Percentiles rank a stretch among this genome's conserved stretches.
phyloP scores from a whole-genome alignment of 371 early-diverging fungal species.

The Mucor lusitanicus region DNA sequence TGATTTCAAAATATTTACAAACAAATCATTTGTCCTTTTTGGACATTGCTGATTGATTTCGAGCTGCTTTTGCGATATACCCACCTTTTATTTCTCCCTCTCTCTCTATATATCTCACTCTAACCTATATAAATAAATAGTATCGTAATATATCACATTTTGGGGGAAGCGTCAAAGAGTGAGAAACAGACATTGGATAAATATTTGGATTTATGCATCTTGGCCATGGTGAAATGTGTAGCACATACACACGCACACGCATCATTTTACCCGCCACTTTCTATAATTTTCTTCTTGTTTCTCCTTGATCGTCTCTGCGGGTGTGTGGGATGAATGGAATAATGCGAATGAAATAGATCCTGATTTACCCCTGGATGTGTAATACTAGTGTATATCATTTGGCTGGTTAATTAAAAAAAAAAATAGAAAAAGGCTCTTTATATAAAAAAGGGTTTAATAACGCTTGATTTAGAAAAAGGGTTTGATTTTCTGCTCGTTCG shows the following conservation, averaged over 20 bases:
- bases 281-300: not conserved
- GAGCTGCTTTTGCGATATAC: not conserved
- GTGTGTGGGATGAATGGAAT: not conserved
- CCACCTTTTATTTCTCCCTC: not conserved
- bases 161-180: not conserved
- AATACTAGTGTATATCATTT: not conserved
- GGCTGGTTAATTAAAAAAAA: not conserved
- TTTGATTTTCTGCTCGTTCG: not conserved
- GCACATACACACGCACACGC: not conserved
- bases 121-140: not conserved
- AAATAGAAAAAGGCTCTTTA: not conserved
- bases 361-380: not conserved
- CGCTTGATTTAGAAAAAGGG: constrained; percentile 14
- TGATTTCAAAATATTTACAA: constrained; percentile 7
- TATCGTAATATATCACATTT: not conserved
- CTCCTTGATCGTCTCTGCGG: not conserved
- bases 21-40: constrained; percentile 22
- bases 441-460: constrained; percentile 22
- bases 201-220: not conserved
- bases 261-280: not conserved
- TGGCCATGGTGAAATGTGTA: not conserved
- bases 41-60: not conserved
- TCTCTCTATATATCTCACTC: not conserved
- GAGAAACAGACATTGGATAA: not conserved
- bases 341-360: not conserved